A percentile compares a stretch with the other conserved stretches of the same genome.
Conservation (phyloP, 192 early-diverging fungal genomes). For the Anaeromyces robustus region DNA sequence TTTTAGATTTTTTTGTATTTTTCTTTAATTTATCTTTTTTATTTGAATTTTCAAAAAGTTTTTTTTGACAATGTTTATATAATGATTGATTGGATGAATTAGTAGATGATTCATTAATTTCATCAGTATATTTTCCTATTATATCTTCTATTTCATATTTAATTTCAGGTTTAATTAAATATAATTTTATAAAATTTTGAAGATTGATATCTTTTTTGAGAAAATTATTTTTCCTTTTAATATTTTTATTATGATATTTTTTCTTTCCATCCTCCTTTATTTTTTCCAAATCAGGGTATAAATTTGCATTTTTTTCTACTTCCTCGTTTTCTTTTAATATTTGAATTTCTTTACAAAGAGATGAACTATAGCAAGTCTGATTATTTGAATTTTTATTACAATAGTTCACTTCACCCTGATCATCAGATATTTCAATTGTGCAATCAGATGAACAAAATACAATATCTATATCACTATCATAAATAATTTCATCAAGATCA, state of each 20-base stretch:
- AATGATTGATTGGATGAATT: too few relatives aligned
- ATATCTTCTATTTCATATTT: neutral
- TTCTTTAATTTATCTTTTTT: too few relatives aligned
- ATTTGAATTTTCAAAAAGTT: too few relatives aligned
- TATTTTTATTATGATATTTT: neutral
- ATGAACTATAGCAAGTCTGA: too few relatives aligned
- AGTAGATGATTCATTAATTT: too few relatives aligned
- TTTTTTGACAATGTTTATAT: too few relatives aligned
- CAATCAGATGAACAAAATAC: neutral
- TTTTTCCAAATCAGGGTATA: neutral
- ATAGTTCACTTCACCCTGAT: neutral
- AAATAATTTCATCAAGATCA: neutral
- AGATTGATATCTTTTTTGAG: neutral
- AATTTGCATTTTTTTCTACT: neutral
- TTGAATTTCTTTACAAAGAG: neutral
- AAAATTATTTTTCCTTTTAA: neutral
- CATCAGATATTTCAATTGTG: neutral
- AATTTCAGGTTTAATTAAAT: neutral
- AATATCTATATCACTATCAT: neutral
- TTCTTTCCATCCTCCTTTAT: neutral
- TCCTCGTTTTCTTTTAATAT: neutral
- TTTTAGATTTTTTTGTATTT: neutral
- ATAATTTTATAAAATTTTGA: neutral
- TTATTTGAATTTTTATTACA: neutral
- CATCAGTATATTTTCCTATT: neutral